These are phyloP conservation scores for Xylaria palmicola DNA, from an alignment of 495 filamentous ascomycete species.

Conservation along the genomic window DNA sequence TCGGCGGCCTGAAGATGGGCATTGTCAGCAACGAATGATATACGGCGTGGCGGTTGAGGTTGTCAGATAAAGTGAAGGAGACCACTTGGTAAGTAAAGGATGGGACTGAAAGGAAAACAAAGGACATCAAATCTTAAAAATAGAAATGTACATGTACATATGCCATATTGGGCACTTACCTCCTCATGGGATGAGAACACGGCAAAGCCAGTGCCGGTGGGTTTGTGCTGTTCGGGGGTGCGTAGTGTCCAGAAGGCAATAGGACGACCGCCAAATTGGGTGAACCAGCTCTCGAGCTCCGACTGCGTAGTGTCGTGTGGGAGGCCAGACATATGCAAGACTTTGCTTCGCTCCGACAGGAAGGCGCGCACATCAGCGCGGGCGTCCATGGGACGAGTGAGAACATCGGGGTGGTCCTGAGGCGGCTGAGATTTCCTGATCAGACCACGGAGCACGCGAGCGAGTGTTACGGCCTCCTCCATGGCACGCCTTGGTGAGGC, in stretches of 20 bases:
- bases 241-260: conserved; percentile 99
- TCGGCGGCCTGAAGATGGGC: conserved; percentile 69
- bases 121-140: not conserved
- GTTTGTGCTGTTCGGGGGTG: conserved; percentile 97
- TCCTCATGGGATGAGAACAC: conserved; percentile 99
- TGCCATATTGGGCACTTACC: conserved; percentile 59
- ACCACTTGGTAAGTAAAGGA: not conserved
- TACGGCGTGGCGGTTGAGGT: conserved; percentile 5
- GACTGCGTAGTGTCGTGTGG: conserved; percentile 98
- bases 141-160: too few species aligned
- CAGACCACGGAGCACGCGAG: conserved; percentile 84
- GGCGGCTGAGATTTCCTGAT: conserved; percentile 94
- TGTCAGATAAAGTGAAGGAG: too few species aligned
- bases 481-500: conserved; percentile 96
- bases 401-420: conserved; percentile 88
- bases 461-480: conserved; percentile 93
- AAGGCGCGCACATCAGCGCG: conserved; percentile 96
- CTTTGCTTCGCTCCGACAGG: conserved; percentile 91
- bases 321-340: conserved; percentile 93
- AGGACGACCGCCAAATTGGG: conserved; percentile 95
- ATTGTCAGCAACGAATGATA: conserved; percentile 18
- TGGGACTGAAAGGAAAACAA: not conserved
- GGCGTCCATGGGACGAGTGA: conserved; percentile 94
- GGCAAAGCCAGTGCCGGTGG: conserved; percentile 93
- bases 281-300: conserved; percentile 98